Conservation (phyloP, 2,329 filamentous ascomycete species). For the Didymella glomerata region DNA sequence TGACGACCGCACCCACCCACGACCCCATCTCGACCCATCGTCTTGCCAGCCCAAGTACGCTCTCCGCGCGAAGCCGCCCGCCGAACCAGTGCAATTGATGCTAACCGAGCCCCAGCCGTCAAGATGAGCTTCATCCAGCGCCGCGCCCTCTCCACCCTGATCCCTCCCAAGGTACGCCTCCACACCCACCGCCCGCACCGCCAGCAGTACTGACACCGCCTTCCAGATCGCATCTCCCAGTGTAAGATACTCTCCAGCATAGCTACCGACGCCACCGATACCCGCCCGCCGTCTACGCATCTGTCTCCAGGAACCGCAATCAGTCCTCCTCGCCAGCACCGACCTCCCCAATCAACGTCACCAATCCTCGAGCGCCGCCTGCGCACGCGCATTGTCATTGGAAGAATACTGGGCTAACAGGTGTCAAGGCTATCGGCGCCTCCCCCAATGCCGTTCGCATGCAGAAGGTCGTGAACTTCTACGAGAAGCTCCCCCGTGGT, state of each 20-base stretch:
- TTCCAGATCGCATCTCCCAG: slow-evolving; percentile 80
- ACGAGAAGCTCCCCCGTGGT: slow-evolving; percentile 96
- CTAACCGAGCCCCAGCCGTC: slow-evolving; percentile 55
- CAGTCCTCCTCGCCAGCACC: neutral
- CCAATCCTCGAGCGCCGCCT: neutral
- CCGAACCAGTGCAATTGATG: slow-evolving; percentile 40
- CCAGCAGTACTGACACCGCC: slow-evolving; percentile 49
- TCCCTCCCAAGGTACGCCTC: slow-evolving; percentile 89
- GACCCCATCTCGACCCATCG: slow-evolving; percentile 46
- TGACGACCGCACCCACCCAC: slow-evolving; percentile 41
- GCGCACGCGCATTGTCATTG: neutral
- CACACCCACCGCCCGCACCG: slow-evolving; percentile 19
- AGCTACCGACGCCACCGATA: slow-evolving; percentile 20
- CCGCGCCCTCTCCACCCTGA: slow-evolving; percentile 95
- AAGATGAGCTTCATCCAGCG: slow-evolving; percentile 93
- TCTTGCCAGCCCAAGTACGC: slow-evolving; percentile 50
- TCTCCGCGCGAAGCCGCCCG: slow-evolving; percentile 21
- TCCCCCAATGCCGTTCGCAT: slow-evolving; percentile 96
- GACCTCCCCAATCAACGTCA: neutral
- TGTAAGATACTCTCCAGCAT: slow-evolving; percentile 64
- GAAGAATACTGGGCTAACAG: slow-evolving; percentile 30
- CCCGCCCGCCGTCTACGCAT: slow-evolving; percentile 5
- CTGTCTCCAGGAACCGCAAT: neutral
- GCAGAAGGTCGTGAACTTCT: slow-evolving; percentile 98
- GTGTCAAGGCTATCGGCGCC: slow-evolving; percentile 82